These are phyloP conservation scores for Mycena alexandri DNA, from an alignment of 768 basidiomycete genomes.

Conservation along the genomic window DNA sequence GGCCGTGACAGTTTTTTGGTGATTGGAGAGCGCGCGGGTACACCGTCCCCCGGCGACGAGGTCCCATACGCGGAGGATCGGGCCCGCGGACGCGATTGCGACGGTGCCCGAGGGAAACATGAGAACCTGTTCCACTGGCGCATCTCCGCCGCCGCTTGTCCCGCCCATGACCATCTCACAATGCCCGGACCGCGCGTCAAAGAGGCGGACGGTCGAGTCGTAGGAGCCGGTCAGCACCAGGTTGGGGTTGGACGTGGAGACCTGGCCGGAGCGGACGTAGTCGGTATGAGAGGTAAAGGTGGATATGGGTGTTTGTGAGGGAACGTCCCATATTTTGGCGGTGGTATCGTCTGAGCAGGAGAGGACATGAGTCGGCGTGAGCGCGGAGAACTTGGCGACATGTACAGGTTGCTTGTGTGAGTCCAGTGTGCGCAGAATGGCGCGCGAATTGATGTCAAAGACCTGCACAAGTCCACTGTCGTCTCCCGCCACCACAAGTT, in stretches of 20 bases:
- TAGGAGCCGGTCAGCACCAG: conserved; percentile 94
- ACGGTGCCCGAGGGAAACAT: conserved; percentile 93
- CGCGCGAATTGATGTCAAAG: conserved; percentile 94
- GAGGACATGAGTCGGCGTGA: conserved; percentile 85
- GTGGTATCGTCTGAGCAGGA: conserved; percentile 98
- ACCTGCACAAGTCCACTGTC: conserved; percentile 92
- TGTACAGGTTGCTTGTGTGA: conserved; percentile 97
- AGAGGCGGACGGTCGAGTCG: conserved; percentile 90
- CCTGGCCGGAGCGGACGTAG: conserved; percentile 94
- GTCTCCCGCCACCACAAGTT: conserved; percentile 94
- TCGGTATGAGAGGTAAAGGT: conserved; percentile 92
- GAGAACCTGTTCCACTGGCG: conserved; percentile 92
- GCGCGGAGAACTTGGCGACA: conserved; percentile 90
- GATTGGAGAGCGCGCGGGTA: conserved; percentile 92
- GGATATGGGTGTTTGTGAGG: conserved; percentile 82
- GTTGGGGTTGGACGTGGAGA: conserved; percentile 85
- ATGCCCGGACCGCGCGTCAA: conserved; percentile 85
- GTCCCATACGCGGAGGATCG: conserved; percentile 96
- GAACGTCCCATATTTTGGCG: conserved; percentile 94
- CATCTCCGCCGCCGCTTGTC: conserved; percentile 48
- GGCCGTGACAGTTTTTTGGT: conserved; percentile 97
- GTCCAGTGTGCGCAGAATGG: conserved; percentile 92
- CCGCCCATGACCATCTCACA: conserved; percentile 87
- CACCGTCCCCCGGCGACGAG: conserved; percentile 92
- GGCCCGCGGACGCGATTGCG: conserved; percentile 89